These are phyloP conservation scores for Lophiotrema nucula DNA, from an alignment of 495 filamentous ascomycete genomes.

Conservation along the genomic window DNA sequence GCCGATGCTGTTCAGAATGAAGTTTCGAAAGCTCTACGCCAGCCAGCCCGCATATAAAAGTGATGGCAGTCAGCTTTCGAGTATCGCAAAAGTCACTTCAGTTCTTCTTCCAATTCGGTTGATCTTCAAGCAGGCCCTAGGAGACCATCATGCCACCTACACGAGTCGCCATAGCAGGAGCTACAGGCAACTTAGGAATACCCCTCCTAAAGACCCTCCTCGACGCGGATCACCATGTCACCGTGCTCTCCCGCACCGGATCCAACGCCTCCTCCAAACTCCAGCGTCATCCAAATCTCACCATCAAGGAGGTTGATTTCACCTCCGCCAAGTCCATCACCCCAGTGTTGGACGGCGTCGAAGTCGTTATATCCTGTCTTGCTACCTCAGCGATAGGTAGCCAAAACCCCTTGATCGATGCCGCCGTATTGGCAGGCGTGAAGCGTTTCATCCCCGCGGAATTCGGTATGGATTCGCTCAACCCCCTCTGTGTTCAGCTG, in stretches of 20 bases:
- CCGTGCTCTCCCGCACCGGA: slow-evolving; percentile 41
- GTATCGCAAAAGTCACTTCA: too few species aligned
- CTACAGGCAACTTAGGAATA: slow-evolving; percentile 40
- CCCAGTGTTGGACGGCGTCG: slow-evolving; percentile 44
- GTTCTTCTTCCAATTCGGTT: too few species aligned
- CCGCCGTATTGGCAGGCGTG: slow-evolving; percentile 37
- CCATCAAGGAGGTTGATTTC: slow-evolving; percentile 52
- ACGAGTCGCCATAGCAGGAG: slow-evolving; percentile 2
- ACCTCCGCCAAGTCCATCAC: slow-evolving; percentile 49
- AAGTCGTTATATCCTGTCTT: slow-evolving; percentile 46
- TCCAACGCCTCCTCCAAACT: not conserved
- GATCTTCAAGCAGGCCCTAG: too few species aligned
- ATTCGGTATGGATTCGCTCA: slow-evolving; percentile 41
- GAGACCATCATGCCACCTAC: not conserved
- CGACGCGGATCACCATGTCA: slow-evolving; percentile 55
- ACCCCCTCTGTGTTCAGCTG: slow-evolving; percentile 5
- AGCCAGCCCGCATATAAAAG: too few species aligned
- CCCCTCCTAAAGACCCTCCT: slow-evolving; percentile 41
- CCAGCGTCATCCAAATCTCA: slow-evolving; percentile 24
- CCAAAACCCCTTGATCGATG: slow-evolving; percentile 37
- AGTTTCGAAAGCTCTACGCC: too few species aligned
- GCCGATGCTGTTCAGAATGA: too few species aligned
- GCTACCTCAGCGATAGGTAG: slow-evolving; percentile 22
- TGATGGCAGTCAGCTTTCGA: too few species aligned
- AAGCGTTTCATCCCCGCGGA: slow-evolving; percentile 41